These are phyloP conservation scores for Hyaloraphidium curvatum DNA, from an alignment of 192 early-diverging fungal genomes.

Conservation along the genomic window DNA sequence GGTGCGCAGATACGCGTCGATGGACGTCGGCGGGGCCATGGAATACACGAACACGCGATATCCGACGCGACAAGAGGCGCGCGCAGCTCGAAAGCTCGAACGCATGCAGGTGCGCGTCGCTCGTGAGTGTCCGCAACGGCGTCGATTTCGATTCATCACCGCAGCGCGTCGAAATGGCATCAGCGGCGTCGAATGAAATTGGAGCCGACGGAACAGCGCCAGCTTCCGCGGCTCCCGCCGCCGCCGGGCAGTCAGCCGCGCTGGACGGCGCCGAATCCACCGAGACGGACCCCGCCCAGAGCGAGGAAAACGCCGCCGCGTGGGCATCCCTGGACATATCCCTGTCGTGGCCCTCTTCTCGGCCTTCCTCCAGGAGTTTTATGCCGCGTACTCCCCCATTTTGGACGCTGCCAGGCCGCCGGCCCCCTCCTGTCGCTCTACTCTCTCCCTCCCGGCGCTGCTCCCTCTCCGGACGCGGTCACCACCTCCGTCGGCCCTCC, in stretches of 20 bases:
- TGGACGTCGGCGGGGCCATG: too few species aligned
- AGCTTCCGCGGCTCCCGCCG: conserved; percentile 12
- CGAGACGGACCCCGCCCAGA: conserved; percentile 9
- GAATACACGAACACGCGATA: too few species aligned
- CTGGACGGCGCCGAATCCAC: conserved; percentile 14
- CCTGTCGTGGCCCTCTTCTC: conserved; percentile 34
- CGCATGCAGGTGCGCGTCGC: too few species aligned
- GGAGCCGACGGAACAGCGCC: conserved; percentile 11
- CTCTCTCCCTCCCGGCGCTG: conserved; percentile 32
- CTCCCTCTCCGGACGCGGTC: conserved; percentile 30
- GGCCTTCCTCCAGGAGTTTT: conserved; percentile 28
- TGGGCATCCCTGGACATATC: conserved; percentile 23
- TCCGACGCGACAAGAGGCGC: too few species aligned
- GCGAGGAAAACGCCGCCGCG: conserved; percentile 24
- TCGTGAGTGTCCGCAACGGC: too few species aligned
- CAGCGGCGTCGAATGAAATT: conserved; percentile 25
- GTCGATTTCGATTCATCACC: too few species aligned
- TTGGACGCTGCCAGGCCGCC: conserved; percentile 22
- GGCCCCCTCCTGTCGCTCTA: conserved; percentile 29
- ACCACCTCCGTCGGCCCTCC: conserved; percentile 11
- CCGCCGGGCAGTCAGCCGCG: conserved; percentile 16
- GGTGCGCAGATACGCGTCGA: too few species aligned
- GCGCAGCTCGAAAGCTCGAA: too few species aligned
- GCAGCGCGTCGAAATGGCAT: conserved; percentile 28
- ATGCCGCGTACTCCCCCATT: conserved; percentile 16